Percentiles rank a stretch among this genome's conserved stretches.
Evolutionary conservation across 2,329 filamentous ascomycete genomes (phyloP).

Genomic region (Intubia oerlemansii): DNA sequence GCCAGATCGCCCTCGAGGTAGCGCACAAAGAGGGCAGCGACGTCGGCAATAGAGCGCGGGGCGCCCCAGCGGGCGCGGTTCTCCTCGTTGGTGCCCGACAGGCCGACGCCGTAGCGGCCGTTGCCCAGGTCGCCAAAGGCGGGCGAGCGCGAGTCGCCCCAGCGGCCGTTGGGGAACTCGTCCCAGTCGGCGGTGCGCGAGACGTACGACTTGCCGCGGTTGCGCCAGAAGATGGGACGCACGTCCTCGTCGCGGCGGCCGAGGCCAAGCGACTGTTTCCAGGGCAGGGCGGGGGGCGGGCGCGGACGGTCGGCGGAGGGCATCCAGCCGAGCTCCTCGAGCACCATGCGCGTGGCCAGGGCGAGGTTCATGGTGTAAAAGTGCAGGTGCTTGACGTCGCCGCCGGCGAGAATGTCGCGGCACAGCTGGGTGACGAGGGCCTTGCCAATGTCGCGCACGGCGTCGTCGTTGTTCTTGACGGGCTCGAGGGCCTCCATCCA

Average conservation of each 20-base stretch:
- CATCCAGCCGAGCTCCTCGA: conserved; percentile 71
- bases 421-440: conserved; percentile 78
- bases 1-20: conserved; percentile 69
- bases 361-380: conserved; percentile 99
- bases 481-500: conserved; percentile 75
- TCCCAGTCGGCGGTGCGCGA: conserved; percentile 96
- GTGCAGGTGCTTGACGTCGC: conserved; percentile 63
- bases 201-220: conserved; percentile 88
- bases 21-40: conserved; percentile 63
- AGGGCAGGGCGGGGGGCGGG: conserved; percentile 67
- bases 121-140: conserved; percentile 90
- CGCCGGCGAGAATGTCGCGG: conserved; percentile 59
- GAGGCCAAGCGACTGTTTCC: conserved; percentile 83
- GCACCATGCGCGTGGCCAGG: conserved; percentile 78
- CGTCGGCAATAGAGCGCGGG: conserved; percentile 57
- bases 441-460: conserved; percentile 77
- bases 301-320: conserved; percentile 59
- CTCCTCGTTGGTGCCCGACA: conserved; percentile 88
- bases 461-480: conserved; percentile 89
- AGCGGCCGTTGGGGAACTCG: conserved; percentile 94
- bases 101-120: conserved; percentile 74
- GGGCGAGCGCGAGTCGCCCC: conserved; percentile 91
- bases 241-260: conserved; percentile 86
- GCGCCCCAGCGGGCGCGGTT: conserved; percentile 91
- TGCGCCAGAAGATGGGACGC: conserved; percentile 95